Evolutionary conservation across 805 yeast genomes (phyloP), one percentile per base, ranked within the genome.

Genomic region (Yarrowia sp.): DNA sequence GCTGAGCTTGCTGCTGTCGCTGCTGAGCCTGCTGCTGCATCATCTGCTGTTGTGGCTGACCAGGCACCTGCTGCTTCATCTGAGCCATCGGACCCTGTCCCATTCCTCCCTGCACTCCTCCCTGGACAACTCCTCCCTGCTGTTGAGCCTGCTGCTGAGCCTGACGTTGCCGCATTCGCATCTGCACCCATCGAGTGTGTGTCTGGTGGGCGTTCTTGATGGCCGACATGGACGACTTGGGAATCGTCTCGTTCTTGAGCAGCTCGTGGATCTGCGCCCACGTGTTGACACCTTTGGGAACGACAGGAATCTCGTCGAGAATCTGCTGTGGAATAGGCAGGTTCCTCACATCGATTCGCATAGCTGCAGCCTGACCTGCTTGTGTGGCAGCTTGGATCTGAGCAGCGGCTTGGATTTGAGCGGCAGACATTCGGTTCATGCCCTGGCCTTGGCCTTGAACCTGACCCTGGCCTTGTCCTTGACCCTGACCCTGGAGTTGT

Each of bases 261-360:
- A 86, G 81, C 45, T 86, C 87, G 74, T 86, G 84, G 33, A 90
- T 84, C 72, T 86, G 89, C 22, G 85, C 83, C 97, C 97, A 92
- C 7, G 96, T 89, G 69, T 83, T 86, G 33, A 86, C 86, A 58
- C 86, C 87, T 13, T 87, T 86, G 0, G 97, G 97, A 38, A 90
- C 78, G 53, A 83, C 87, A 9, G 96, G 96, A 53, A 90, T 82
- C 70, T 84, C 84, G 63, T 82, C 79, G 18, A 90, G 75, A 31
- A 90, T 74, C 1, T 84, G 83, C 14, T 83, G 83, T 0, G 96
- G 96, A 60, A 92, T 90, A 3, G 90, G 91, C 1, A 85, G 77
- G 47, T 84, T 84, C 67, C 87, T 83, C 72, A 89, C 76, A 65
- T 67, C 71, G 42, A 69, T 60, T 41, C 70, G 64, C 64, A 75